Evolutionary conservation across 2,329 filamentous ascomycete genomes (phyloP).

Genomic region (Aspergillus quadricinctus): DNA sequence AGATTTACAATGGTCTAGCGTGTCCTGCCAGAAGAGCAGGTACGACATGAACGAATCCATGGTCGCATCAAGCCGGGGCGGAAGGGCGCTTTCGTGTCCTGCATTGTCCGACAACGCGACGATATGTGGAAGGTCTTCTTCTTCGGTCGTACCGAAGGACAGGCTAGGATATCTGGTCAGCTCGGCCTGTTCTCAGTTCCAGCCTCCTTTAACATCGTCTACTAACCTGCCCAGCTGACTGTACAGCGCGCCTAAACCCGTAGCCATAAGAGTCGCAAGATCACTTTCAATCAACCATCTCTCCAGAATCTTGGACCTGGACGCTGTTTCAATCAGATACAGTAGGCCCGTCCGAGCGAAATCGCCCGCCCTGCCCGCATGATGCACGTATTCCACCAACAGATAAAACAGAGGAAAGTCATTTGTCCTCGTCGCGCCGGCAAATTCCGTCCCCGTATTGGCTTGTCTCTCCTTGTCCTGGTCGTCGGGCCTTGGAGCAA

Average conservation of each 20-base stretch:
- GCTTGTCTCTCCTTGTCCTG: conserved; percentile 38
- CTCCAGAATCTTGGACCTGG: conserved; percentile 75
- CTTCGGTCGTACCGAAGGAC: conserved; percentile 67
- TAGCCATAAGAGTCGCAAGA: conserved; percentile 94
- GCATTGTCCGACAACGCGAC: conserved; percentile 86
- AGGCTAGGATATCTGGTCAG: conserved; percentile 53
- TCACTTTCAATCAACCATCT: conserved; percentile 98
- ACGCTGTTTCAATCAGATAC: conserved; percentile 93
- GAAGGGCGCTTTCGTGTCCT: conserved; percentile 68
- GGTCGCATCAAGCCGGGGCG: conserved; percentile 77
- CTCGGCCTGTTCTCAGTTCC: conserved; percentile 52
- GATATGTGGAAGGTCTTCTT: conserved; percentile 69
- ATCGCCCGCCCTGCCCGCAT: conserved; percentile 89
- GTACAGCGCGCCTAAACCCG: conserved; percentile 76
- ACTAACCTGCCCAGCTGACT: conserved; percentile 61
- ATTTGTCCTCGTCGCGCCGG: conserved; percentile 78
- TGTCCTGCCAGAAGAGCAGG: conserved; percentile 96
- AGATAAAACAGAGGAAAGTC: conserved; percentile 97
- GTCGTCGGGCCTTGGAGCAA: conserved; percentile 56
- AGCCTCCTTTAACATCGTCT: not conserved
- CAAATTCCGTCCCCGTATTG: conserved; percentile 63
- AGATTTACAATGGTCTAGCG: conserved; percentile 90
- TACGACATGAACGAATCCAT: conserved; percentile 93
- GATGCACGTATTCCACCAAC: conserved; percentile 92
- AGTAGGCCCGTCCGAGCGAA: conserved; percentile 91